Base-by-base conservation (phyloP, 116 monocot species). In the Cymodocea nodosa region DNA sequence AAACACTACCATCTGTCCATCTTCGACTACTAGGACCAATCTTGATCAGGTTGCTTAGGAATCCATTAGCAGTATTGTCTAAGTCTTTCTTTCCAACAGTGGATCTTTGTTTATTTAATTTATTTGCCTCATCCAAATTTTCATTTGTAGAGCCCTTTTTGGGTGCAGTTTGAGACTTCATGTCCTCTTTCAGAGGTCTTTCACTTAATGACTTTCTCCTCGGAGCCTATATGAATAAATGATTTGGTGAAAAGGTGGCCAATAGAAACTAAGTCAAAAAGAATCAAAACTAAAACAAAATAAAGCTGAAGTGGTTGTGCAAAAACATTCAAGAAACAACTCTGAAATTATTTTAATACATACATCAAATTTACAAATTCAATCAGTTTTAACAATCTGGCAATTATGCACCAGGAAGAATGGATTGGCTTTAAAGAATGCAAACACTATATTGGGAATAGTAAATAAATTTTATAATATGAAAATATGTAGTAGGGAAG, bases 1-100 rank as follows among this genome's bases (percentile, higher is more conserved):
- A 84, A 73, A 77, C 63, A 71, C 79, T 84, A 10, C 78, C 78
- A 78, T 92, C 89, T 34, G 86, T 87, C 86, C 76, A 80, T 81
- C 69, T 83, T 73, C 76, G 82, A 67, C 68, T 76, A 54, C 64
- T 77, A 6, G 74, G 63, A 56, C 57, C 64, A 56, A 98, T 60
- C 72, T 92, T 89, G 5, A 84, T 74, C 49, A 89, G 55, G 73
- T 79, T 86, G 51, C 75, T 66, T 56, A 58, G 68, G 50, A 70
- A 71, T 67, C 80, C 70, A 72, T 62, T 77, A 49, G 62, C 68
- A 20, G 68, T 23, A 64, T 37, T 50, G 8, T 80, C 80, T 23
- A 75, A 55, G 48, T 65, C 69, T 76, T 81, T 88, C 76, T 80
- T 91, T 51, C 73, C 70, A 72, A 62, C 15, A 67, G 80, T 59